Base-by-base conservation (phyloP, 352 stramenopile genomes). In the Elongisporangium prolatum region DNA sequence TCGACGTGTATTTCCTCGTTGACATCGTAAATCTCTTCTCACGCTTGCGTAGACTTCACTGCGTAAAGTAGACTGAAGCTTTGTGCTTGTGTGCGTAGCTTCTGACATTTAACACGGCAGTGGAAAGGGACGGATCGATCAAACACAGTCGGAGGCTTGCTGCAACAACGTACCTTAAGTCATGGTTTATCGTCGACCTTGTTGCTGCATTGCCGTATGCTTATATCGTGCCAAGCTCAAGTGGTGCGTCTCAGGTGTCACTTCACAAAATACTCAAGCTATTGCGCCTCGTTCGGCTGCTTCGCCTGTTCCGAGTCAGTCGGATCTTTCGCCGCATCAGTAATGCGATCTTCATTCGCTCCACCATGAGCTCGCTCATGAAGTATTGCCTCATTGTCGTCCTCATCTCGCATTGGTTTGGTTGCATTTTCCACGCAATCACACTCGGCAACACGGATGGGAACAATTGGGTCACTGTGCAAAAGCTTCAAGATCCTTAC, bases 401-500 rank as follows among this genome's bases (percentile, higher is more conserved):
- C 21, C 87, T 89, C 54, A 76, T 83, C 14, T 84, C 78, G 13
- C 81, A 91, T 50, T 91, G 81, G 81, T 83, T 91, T 50, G 85
- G 76, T 52, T 89, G 78, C 54, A 71, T 61, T 13, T 89, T 89
- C 75, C 75, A 84, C 44, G 60, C 73, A 16, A 89, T 89, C 48
- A 68, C 52, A 9, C 54, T 61, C 4, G 50, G 51, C 4, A 64
- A 74, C 24, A 52, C 16, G 18, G 49, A 34, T 9, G 52, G 65
- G 11, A 64, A 68, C 18, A 73, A 68, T 54, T 89, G 80, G 80
- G 77, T 91, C 25, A 63, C 47, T 24, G 56, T 54, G 2, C 68
- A 80, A 34, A 56, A 64, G 9, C 65, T 91, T 2, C 50, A 75
- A 48, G 59, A 74, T 4, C 64, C 69, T 1, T 58, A 60, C 3